Evolutionary conservation across 352 stramenopile species (phyloP).

Genomic region (Phytophthora citrophthora): DNA sequence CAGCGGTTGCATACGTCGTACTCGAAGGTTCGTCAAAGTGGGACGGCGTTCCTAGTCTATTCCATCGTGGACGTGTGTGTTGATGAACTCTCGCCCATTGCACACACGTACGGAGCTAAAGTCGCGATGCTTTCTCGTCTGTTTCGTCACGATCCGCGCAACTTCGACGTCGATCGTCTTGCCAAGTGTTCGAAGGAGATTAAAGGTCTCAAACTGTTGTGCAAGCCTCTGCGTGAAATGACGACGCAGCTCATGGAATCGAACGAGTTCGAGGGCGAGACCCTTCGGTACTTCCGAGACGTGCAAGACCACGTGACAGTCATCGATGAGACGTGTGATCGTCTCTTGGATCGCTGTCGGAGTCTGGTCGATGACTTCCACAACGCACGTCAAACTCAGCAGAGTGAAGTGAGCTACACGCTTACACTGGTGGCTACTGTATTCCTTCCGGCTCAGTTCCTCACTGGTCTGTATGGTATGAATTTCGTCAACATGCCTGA

Average conservation of each 20-base stretch:
- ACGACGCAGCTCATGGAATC: slow-evolving; percentile 74
- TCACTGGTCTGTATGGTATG: slow-evolving; percentile 91
- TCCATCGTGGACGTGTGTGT: slow-evolving; percentile 86
- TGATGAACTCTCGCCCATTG: slow-evolving; percentile 82
- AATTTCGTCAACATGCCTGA: slow-evolving; percentile 91
- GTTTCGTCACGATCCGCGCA: slow-evolving; percentile 55
- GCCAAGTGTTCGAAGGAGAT: slow-evolving; percentile 72
- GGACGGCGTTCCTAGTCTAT: slow-evolving; percentile 73
- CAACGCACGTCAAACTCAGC: slow-evolving; percentile 63
- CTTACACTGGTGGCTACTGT: slow-evolving; percentile 84
- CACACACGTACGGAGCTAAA: slow-evolving; percentile 74
- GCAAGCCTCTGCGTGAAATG: slow-evolving; percentile 77
- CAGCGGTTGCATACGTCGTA: slow-evolving; percentile 75
- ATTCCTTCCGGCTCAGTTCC: slow-evolving; percentile 86
- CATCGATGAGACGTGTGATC: slow-evolving; percentile 82
- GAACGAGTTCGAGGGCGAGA: slow-evolving; percentile 74
- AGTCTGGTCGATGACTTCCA: slow-evolving; percentile 73
- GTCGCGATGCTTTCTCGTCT: slow-evolving; percentile 75
- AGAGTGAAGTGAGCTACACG: slow-evolving; percentile 83
- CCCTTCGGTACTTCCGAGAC: slow-evolving; percentile 81
- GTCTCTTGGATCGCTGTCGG: slow-evolving; percentile 74
- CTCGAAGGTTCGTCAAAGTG: slow-evolving; percentile 84
- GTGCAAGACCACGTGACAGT: slow-evolving; percentile 87
- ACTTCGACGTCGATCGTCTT: slow-evolving; percentile 68
- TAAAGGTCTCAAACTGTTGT: slow-evolving; percentile 75